Percentiles rank a stretch among this genome's conserved stretches.
These are phyloP conservation scores for Gaertneriomyces semiglobifer DNA, from an alignment of 192 early-diverging fungal species.

Conservation along the genomic window DNA sequence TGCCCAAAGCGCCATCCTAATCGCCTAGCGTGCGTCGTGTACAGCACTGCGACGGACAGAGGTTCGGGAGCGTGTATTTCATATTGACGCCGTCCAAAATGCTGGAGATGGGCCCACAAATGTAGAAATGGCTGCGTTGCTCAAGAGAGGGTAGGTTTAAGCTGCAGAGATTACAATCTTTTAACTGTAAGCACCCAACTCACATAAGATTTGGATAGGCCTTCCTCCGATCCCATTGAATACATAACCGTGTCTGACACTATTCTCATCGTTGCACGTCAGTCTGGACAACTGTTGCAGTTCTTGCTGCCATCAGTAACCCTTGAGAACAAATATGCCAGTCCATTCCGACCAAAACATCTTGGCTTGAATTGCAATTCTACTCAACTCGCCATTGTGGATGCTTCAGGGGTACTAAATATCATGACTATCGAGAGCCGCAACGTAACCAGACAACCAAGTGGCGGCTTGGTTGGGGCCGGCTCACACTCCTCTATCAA, in stretches of 20 bases:
- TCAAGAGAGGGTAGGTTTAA: conserved; percentile 15
- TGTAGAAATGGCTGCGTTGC: conserved; percentile 9
- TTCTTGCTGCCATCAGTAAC: conserved; percentile 48
- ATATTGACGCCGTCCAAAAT: conserved; percentile 48
- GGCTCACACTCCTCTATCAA: no score
- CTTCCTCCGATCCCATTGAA: conserved; percentile 47
- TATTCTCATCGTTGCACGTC: conserved; percentile 44
- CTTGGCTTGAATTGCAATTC: conserved; percentile 48
- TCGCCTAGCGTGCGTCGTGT: background rate
- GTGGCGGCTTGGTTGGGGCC: no score
- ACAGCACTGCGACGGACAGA: conserved; percentile 42
- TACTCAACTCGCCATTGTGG: conserved; percentile 43
- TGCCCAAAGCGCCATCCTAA: background rate
- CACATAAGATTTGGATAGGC: conserved; percentile 2
- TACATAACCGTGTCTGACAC: conserved; percentile 40
- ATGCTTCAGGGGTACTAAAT: conserved; percentile 49
- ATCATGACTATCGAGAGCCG: conserved; percentile 23
- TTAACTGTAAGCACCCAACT: background rate
- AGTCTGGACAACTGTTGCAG: conserved; percentile 48
- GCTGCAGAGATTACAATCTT: background rate
- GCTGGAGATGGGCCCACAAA: conserved; percentile 20
- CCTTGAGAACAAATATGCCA: conserved; percentile 45
- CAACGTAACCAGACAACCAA: no score
- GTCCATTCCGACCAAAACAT: conserved; percentile 32
- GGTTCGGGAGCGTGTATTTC: conserved; percentile 44